These are phyloP conservation scores for Xylariaceae sp. DNA, from an alignment of 2,329 filamentous ascomycete species.

Conservation along the genomic window DNA sequence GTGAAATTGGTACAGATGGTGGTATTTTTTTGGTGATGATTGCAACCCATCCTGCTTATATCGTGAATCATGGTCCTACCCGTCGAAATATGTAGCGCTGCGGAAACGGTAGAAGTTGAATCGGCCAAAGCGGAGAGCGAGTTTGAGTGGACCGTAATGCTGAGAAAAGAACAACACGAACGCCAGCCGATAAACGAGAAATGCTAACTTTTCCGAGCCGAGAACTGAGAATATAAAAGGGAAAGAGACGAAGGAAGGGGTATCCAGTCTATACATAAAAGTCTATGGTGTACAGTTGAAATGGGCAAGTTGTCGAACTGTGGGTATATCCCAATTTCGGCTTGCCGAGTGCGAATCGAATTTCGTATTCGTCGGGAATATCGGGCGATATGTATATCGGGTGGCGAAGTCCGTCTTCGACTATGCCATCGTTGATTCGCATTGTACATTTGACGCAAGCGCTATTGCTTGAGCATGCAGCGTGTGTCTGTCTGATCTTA, in stretches of 20 bases:
- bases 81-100: slow-evolving; percentile 7
- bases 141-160: slow-evolving; percentile 25
- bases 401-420: background rate
- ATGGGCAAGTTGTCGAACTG: slow-evolving; percentile 11
- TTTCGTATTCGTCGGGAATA: slow-evolving; percentile 7
- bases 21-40: slow-evolving; percentile 6
- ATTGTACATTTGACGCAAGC: background rate
- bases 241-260: slow-evolving; percentile 22
- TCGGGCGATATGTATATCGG: background rate
- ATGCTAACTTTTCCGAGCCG: slow-evolving; percentile 29
- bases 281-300: slow-evolving; percentile 29
- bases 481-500: background rate
- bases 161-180: slow-evolving; percentile 26
- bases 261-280: slow-evolving; percentile 33
- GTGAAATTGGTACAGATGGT: slow-evolving; percentile 14
- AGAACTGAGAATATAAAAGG: slow-evolving; percentile 22
- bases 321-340: slow-evolving; percentile 1
- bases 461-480: background rate
- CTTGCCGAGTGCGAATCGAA: slow-evolving; percentile 5
- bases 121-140: slow-evolving; percentile 6
- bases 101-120: slow-evolving; percentile 9
- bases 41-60: slow-evolving; percentile 12
- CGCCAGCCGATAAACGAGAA: slow-evolving; percentile 26
- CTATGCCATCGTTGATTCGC: background rate
- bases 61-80: slow-evolving; percentile 17